Evolutionary conservation across 352 stramenopile species (phyloP).

Genomic region (Pythium graminicola): DNA sequence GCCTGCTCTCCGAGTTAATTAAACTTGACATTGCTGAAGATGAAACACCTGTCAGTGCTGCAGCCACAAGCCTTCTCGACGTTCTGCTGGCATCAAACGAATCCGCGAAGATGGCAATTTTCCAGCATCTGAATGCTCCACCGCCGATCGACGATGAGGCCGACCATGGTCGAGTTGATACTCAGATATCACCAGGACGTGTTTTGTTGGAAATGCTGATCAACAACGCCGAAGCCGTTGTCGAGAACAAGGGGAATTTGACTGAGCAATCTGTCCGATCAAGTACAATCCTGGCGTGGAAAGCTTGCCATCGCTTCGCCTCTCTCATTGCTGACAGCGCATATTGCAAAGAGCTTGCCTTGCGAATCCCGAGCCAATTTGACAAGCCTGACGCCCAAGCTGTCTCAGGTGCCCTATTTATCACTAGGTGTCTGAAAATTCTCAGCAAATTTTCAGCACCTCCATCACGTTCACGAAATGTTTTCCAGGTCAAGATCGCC

Average conservation of each 20-base stretch:
- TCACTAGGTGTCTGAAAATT: constrained; percentile 51
- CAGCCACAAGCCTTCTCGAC: constrained; percentile 51
- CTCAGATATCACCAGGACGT: constrained; percentile 30
- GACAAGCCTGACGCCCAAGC: constrained; percentile 35
- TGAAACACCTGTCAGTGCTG: constrained; percentile 51
- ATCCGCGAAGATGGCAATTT: constrained; percentile 52
- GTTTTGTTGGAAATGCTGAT: constrained; percentile 50
- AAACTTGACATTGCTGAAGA: constrained; percentile 52
- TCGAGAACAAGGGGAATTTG: constrained; percentile 10
- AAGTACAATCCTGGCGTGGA: constrained; percentile 40
- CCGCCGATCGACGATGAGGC: constrained; percentile 27
- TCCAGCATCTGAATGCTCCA: constrained; percentile 58
- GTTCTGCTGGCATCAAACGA: constrained; percentile 59
- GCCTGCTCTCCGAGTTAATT: constrained; percentile 50
- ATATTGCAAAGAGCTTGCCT: constrained; percentile 63
- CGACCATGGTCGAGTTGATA: neutral
- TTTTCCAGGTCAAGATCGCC: constrained; percentile 52
- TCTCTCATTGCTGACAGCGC: constrained; percentile 39
- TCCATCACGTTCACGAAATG: constrained; percentile 8
- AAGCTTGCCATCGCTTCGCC: constrained; percentile 54
- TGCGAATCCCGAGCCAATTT: constrained; percentile 54
- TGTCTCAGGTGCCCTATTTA: constrained; percentile 51
- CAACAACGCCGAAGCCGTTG: constrained; percentile 41
- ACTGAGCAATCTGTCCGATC: constrained; percentile 5
- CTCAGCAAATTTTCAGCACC: constrained; percentile 15